Evolutionary conservation across 345 rosid genomes (phyloP).

Genomic region (Salix dunnii): DNA sequence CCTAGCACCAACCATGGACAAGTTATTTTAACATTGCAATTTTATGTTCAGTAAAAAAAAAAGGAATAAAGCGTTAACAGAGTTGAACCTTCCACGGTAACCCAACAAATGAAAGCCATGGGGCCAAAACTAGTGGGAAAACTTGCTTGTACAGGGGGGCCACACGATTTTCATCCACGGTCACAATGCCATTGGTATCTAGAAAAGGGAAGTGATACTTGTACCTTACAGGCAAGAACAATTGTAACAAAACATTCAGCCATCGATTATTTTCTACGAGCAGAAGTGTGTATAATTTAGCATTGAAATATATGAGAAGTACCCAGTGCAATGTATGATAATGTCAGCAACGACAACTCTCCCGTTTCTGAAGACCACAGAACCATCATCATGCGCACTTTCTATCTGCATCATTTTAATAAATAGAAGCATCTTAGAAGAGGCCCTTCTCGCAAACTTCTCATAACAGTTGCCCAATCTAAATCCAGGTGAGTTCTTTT

Average conservation of each 20-base stretch:
- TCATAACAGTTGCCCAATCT: conserved; percentile 1
- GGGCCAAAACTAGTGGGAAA: conserved; percentile 67
- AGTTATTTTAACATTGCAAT: background rate
- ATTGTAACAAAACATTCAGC: conserved; percentile 1
- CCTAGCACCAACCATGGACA: conserved; percentile 32
- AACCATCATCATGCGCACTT: conserved; percentile 53
- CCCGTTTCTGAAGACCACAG: conserved; percentile 58
- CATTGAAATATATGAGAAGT: conserved; percentile 7
- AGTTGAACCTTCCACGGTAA: conserved; percentile 64
- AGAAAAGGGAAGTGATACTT: conserved; percentile 87
- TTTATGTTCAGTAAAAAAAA: background rate
- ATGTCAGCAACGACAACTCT: conserved; percentile 43
- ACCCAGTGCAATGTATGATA: conserved; percentile 87
- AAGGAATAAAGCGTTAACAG: conserved; percentile 3
- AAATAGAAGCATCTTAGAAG: conserved; percentile 19
- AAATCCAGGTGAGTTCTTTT: conserved; percentile 16
- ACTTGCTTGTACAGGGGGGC: conserved; percentile 77
- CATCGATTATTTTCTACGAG: background rate
- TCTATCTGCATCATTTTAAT: conserved; percentile 51
- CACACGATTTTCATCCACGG: conserved; percentile 70
- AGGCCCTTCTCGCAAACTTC: conserved; percentile 9
- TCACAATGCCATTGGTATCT: conserved; percentile 62
- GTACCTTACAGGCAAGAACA: conserved; percentile 44
- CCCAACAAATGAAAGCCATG: conserved; percentile 79
- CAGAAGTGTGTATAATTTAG: no score